Evolutionary conservation across 768 basidiomycete species (phyloP), one percentile per base, ranked within the genome.

Genomic region (Auriscalpium orientale): DNA sequence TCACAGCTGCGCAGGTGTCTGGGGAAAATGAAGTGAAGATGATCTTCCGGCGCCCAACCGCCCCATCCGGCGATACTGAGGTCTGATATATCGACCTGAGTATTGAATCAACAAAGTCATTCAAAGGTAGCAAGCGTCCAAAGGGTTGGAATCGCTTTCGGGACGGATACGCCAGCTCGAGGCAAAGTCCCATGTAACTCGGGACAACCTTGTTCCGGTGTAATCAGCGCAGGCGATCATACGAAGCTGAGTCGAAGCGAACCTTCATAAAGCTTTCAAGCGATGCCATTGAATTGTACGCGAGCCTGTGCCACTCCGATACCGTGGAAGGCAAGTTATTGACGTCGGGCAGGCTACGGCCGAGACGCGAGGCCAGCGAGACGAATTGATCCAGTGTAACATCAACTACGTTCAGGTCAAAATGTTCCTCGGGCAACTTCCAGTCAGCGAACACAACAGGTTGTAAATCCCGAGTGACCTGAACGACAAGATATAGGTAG

Each of bases 11-110:
- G 70, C 93, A 95, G 0, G 93, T 82, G 66, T 90, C 85, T 9
- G 95, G 91, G 49, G 88, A 87, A 69, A 90, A 98, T 7, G 93
- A 95, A 40, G 87, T 86, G 67, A 99, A 93, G n/a, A 92, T 82
- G 58, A 98, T 83, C 62, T 87, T 87, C 50, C 94, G 78, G 54
- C 88, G 83, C 49, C 75, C 74, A 56, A 75, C 71, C 34, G 75
- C 74, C 43, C 76, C 76, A 33, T 81, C 81, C 28, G 76, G 68
- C 50, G 72, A 70, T 50, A 76, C 74, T 21, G 83, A 80, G 6
- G 81, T 82, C 57, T 84, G 79, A 68, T 91, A 93, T 54, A 98
- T 86, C 50, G 84, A 84, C 56, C 86, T 82, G 57, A 98, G 79
- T 38, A 99, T 83, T 1, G 85, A 77, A 70, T 98, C 89, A 57